A percentile compares a stretch with the other conserved stretches of the same genome.
phyloP scores from a whole-genome alignment of 805 yeast genomes.

The Phaffomyces thermotolerans region DNA sequence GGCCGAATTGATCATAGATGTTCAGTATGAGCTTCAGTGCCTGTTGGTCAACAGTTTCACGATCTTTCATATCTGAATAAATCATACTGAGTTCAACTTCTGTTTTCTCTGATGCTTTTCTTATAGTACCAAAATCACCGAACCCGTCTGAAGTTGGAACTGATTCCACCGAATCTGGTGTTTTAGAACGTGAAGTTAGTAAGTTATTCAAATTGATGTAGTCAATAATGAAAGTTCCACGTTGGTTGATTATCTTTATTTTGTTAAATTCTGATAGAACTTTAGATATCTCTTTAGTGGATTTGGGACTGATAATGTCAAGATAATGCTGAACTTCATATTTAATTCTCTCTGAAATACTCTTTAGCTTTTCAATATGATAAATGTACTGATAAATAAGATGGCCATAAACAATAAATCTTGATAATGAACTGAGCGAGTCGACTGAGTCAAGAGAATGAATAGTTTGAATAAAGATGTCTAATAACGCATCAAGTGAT shows the following conservation, averaged over 20 bases:
- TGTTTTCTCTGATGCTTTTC: conserved; percentile 11
- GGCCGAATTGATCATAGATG: conserved; percentile 5
- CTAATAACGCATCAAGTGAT: conserved; percentile 6
- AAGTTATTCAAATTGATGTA: conserved; percentile 5
- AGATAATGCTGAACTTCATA: conserved; percentile 11
- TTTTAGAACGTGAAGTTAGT: background rate
- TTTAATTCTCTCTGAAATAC: conserved; percentile 16
- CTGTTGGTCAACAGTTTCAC: conserved; percentile 11
- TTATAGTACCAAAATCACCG: conserved; percentile 18
- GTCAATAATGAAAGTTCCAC: conserved; percentile 16
- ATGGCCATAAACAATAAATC: conserved; percentile 7
- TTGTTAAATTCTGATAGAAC: background rate
- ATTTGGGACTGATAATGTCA: conserved; percentile 5
- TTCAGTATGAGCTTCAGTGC: conserved; percentile 5
- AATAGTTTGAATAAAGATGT: conserved; percentile 2
- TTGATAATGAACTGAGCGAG: conserved; percentile 1
- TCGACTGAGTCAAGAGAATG: conserved; percentile 1
- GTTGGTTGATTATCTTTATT: conserved; percentile 4
- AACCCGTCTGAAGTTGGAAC: conserved; percentile 10
- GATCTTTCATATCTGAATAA: conserved; percentile 7
- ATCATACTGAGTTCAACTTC: background rate
- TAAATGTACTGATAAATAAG: conserved; percentile 12
- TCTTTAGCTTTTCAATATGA: conserved; percentile 5
- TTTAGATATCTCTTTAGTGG: background rate
- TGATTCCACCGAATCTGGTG: background rate